Percentiles rank a stretch among this genome's conserved stretches.
These are phyloP conservation scores for Hemileccinum rubropunctum DNA, from an alignment of 768 basidiomycete species.

Conservation along the genomic window DNA sequence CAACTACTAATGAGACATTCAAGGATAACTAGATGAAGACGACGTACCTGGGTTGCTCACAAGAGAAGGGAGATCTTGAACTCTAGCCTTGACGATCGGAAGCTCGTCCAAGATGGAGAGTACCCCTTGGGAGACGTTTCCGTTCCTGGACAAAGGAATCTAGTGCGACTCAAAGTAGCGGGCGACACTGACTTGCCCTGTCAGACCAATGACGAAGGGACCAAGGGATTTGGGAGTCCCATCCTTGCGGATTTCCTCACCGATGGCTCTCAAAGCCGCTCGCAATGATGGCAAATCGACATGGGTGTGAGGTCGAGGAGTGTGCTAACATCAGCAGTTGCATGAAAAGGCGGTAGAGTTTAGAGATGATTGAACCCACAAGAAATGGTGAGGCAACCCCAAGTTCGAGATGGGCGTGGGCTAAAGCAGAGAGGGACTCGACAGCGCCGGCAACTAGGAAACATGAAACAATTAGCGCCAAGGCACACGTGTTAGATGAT, in stretches of 20 bases:
- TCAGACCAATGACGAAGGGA: conserved; percentile 78
- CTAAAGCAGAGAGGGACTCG: conserved; percentile 77
- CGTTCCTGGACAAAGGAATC: conserved; percentile 45
- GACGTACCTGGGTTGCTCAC: conserved; percentile 50
- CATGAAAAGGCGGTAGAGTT: background rate
- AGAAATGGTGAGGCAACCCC: conserved; percentile 84
- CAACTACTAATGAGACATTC: conserved; percentile 1
- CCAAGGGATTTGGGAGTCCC: conserved; percentile 65
- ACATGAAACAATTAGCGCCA: conserved; percentile 1
- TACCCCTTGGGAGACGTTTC: conserved; percentile 80
- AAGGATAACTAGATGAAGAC: background rate
- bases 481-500: background rate
- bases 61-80: conserved; percentile 55
- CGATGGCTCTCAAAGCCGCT: conserved; percentile 53
- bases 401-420: conserved; percentile 71
- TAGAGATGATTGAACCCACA: conserved; percentile 38
- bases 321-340: conserved; percentile 39
- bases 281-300: conserved; percentile 54
- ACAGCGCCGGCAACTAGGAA: conserved; percentile 74
- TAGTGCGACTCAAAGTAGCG: background rate
- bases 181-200: conserved; percentile 53
- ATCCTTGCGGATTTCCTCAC: conserved; percentile 48
- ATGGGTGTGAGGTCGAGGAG: conserved; percentile 77
- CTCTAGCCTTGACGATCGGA: conserved; percentile 56
- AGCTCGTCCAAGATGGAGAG: conserved; percentile 70